Conservation (phyloP, 2,329 filamentous ascomycete genomes). For the Aspergillus jensenii region DNA sequence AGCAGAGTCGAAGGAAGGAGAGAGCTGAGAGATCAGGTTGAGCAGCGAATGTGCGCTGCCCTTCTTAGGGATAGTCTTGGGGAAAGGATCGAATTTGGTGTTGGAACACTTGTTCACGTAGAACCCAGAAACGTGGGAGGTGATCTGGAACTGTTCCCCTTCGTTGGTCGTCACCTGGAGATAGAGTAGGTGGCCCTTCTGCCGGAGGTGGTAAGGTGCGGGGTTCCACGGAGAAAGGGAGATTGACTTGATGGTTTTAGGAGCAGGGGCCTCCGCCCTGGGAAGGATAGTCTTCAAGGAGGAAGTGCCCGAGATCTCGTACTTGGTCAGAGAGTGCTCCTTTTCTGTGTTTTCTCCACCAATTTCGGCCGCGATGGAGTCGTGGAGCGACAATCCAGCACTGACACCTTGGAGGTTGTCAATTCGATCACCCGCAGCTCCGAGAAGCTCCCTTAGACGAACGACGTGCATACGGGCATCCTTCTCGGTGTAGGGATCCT, state of each 20-base stretch:
- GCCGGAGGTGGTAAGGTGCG: constrained; percentile 83
- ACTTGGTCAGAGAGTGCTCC: constrained; percentile 64
- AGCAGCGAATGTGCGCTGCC: constrained; percentile 82
- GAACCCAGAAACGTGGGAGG: constrained; percentile 90
- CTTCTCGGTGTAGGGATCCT: constrained; percentile 98
- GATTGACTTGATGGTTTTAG: constrained; percentile 88
- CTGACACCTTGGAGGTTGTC: constrained; percentile 84
- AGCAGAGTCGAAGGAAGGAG: constrained; percentile 74
- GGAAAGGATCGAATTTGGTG: constrained; percentile 89
- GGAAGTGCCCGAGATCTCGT: constrained; percentile 71
- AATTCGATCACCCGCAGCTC: constrained; percentile 82
- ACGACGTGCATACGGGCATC: constrained; percentile 94
- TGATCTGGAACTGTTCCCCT: constrained; percentile 92
- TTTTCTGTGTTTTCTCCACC: constrained; percentile 42
- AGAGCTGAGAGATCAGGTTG: constrained; percentile 73
- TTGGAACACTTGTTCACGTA: constrained; percentile 97
- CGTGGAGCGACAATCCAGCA: constrained; percentile 82
- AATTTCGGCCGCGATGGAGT: constrained; percentile 62
- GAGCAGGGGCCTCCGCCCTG: constrained; percentile 63
- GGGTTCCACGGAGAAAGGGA: constrained; percentile 95
- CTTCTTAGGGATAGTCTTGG: constrained; percentile 74
- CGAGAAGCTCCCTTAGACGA: constrained; percentile 86
- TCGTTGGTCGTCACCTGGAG: constrained; percentile 86
- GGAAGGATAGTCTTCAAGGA: constrained; percentile 72
- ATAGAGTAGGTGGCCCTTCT: constrained; percentile 91